Conservation (phyloP, 2,329 filamentous ascomycete genomes). For the Fusarium sp. region DNA sequence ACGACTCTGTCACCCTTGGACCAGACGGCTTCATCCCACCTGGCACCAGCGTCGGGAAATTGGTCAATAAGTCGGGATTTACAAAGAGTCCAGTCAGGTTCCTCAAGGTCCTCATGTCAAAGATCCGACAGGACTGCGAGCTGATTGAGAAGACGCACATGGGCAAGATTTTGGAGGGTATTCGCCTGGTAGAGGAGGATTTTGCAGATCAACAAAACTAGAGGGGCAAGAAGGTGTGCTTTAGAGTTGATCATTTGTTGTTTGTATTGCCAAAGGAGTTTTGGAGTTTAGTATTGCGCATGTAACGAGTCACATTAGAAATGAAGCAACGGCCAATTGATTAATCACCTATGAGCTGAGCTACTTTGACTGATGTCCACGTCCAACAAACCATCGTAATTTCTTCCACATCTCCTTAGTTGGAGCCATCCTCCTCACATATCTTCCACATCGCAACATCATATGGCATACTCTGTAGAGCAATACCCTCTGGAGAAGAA, state of each 20-base stretch:
- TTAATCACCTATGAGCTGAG: neutral
- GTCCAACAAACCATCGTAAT: neutral
- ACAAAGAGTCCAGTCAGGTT: conserved; percentile 52
- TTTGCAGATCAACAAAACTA: conserved; percentile 20
- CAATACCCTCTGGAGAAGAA: neutral
- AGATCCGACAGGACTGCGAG: conserved; percentile 52
- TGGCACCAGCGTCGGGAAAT: neutral
- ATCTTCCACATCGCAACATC: neutral
- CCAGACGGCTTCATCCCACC: conserved; percentile 51
- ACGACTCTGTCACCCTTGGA: conserved; percentile 38
- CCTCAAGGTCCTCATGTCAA: conserved; percentile 50
- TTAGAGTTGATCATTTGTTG: neutral
- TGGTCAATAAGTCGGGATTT: conserved; percentile 42
- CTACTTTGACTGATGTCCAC: neutral
- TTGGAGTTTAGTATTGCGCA: neutral
- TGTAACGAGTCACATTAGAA: neutral
- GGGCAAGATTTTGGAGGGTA: conserved; percentile 52
- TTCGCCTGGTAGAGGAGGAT: conserved; percentile 35
- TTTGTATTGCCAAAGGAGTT: neutral
- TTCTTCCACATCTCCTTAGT: neutral
- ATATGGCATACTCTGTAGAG: neutral
- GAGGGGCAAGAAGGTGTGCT: neutral
- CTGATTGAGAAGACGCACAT: conserved; percentile 57
- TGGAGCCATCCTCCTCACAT: neutral
- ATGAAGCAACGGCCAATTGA: neutral